Conservation (phyloP, 345 rosid genomes). For the Streptanthus diversifolius region DNA sequence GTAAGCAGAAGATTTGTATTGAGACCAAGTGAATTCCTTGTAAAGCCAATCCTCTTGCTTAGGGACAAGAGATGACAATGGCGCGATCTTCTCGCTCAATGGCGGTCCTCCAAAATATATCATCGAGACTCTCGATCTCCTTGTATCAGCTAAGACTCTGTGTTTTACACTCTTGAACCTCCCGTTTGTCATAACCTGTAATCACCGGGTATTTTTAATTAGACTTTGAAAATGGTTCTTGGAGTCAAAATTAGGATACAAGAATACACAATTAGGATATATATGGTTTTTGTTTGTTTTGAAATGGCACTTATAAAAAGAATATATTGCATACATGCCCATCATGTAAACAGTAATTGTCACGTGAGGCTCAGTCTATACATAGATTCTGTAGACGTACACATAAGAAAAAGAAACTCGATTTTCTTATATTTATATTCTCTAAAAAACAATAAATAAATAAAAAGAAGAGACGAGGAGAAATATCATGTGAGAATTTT, state of each 20-base stretch:
- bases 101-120: constrained; percentile 87
- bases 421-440: background rate
- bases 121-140: constrained; percentile 74
- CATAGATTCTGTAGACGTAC: constrained; percentile 20
- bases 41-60: constrained; percentile 64
- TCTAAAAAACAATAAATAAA: background rate
- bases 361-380: constrained; percentile 21
- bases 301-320: constrained; percentile 1
- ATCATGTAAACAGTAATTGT: constrained; percentile 16
- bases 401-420: constrained; percentile 5
- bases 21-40: constrained; percentile 81
- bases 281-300: background rate
- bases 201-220: background rate
- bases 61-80: constrained; percentile 48
- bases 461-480: background rate
- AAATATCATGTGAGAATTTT: constrained; percentile 15
- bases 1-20: constrained; percentile 73
- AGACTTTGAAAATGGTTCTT: background rate
- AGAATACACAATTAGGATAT: background rate
- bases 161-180: constrained; percentile 85
- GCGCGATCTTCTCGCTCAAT: constrained; percentile 50
- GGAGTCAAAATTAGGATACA: background rate
- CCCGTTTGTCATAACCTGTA: constrained; percentile 90
- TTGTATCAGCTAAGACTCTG: constrained; percentile 63
- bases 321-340: background rate